These are phyloP conservation scores for Termitomyces sp. DNA, from an alignment of 768 basidiomycete genomes.

Conservation along the genomic window DNA sequence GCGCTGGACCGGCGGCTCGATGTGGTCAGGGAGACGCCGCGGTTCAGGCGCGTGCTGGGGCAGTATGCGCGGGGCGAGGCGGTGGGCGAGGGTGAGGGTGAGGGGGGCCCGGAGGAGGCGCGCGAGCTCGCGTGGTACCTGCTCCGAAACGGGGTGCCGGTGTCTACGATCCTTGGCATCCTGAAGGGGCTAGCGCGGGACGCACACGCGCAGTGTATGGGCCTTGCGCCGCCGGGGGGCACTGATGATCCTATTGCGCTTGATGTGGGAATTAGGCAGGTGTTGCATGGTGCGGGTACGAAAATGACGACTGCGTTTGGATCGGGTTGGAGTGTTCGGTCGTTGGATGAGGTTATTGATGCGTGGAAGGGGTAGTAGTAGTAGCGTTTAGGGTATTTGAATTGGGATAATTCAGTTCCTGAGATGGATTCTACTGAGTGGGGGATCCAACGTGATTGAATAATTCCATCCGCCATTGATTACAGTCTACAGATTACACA, in stretches of 20 bases:
- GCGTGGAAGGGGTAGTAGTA: constrained; percentile 53
- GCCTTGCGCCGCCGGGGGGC: constrained; percentile 45
- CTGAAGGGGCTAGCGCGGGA: constrained; percentile 58
- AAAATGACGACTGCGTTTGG: constrained; percentile 70
- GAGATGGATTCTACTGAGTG: too few species aligned
- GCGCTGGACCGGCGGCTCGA: constrained; percentile 57
- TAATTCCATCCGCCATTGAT: background rate
- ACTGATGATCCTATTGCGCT: constrained; percentile 31
- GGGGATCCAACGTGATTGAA: too few species aligned
- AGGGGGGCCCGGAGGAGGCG: constrained; percentile 24
- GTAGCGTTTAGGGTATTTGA: background rate
- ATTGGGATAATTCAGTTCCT: too few species aligned
- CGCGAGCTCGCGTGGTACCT: constrained; percentile 67
- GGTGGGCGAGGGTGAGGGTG: constrained; percentile 24
- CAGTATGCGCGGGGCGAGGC: constrained; percentile 53
- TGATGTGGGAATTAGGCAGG: constrained; percentile 68
- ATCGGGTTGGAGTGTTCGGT: constrained; percentile 68
- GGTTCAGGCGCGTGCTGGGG: constrained; percentile 39
- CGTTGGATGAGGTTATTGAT: constrained; percentile 59
- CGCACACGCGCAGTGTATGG: constrained; percentile 53
- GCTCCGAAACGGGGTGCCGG: constrained; percentile 62
- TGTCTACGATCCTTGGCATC: constrained; percentile 58
- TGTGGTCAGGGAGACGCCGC: constrained; percentile 29
- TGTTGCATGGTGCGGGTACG: constrained; percentile 79
- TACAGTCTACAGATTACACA: constrained; percentile 10